Base-by-base conservation (phyloP, 768 basidiomycete genomes). In the Mycena alexandri region DNA sequence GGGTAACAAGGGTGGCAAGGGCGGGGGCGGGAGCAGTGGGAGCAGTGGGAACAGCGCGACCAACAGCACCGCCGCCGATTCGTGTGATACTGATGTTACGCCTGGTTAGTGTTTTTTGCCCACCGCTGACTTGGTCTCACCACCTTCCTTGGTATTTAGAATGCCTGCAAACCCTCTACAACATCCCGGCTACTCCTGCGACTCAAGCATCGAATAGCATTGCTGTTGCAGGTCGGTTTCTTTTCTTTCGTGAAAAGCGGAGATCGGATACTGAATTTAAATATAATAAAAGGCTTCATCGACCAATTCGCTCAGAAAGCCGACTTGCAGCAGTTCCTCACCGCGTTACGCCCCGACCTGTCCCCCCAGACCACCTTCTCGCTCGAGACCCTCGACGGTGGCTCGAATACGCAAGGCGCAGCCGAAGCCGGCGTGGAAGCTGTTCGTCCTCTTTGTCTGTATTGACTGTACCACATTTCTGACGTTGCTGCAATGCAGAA, bases 121-220 rank as follows among this genome's bases (percentile, higher is more conserved):
- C 25, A 41, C n/a, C 34, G 25, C 24, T 34, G 50, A 16, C 6
- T 38, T 61, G 47, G 33, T n/a, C 33, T 19, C 24, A 22, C 14
- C n/a, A 38, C 38, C 38, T 48, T 29, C 29, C 29, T 29, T 29
- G 29, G 16, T n/a, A 38, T n/a, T 38, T 55, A 77, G 75, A 16
- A 56, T 81, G 64, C 65, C 33, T 70, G 24, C 69, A 70, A 22
- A 14, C 50, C 2, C 56, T 70, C 9, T 82, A 80, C 68, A 76
- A 77, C 17, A 77, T 82, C 44, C 79, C 80, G 0, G 71, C 76
- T 19, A 76, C 80, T 0, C 54, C 71, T 1, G 77, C 77, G 3
- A 76, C 72, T 0, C 53, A 75, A 34, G 48, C 56, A 16, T 53
- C 69, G 3, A 70, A 70, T 21, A 53, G 42, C 51, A 70, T 70